Percentiles rank a stretch among this genome's conserved stretches.
Conservation (phyloP, 2,329 filamentous ascomycete species). For the Colletotrichum ledebouriae region DNA sequence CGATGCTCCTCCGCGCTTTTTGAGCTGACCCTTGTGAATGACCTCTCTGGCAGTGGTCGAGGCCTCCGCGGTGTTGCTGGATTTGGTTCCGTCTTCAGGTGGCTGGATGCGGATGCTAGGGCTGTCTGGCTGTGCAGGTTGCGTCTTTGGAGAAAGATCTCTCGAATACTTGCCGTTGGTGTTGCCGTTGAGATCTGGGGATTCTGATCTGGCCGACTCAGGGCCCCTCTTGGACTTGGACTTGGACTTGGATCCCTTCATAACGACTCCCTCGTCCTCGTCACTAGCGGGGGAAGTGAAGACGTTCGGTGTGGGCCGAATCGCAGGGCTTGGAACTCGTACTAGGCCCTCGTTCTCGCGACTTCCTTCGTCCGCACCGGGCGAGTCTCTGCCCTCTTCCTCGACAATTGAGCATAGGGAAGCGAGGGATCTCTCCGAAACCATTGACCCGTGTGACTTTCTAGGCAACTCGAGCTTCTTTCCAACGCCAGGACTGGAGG, state of each 20-base stretch:
- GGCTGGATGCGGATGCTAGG: slow-evolving; percentile 26
- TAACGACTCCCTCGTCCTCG: slow-evolving; percentile 59
- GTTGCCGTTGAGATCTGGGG: slow-evolving; percentile 23
- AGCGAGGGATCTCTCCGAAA: slow-evolving; percentile 53
- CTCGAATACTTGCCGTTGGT: slow-evolving; percentile 30
- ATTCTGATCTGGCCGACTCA: slow-evolving; percentile 15
- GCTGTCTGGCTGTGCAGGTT: slow-evolving; percentile 12
- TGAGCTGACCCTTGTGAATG: slow-evolving; percentile 36
- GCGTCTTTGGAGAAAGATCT: slow-evolving; percentile 15
- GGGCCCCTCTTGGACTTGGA: slow-evolving; percentile 32
- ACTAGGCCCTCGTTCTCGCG: slow-evolving; percentile 36
- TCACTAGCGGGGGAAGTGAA: slow-evolving; percentile 49
- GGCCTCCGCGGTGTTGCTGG: slow-evolving; percentile 15
- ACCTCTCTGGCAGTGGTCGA: slow-evolving; percentile 19
- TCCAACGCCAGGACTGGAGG: slow-evolving; percentile 51
- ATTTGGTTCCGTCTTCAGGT: slow-evolving; percentile 28
- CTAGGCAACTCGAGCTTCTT: slow-evolving; percentile 49
- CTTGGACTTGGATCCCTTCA: slow-evolving; percentile 46
- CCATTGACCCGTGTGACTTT: slow-evolving; percentile 45
- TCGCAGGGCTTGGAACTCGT: slow-evolving; percentile 49
- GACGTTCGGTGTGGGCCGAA: slow-evolving; percentile 44
- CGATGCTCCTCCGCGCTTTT: slow-evolving; percentile 39
- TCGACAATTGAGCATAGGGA: slow-evolving; percentile 64
- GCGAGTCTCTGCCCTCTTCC: slow-evolving; percentile 48
- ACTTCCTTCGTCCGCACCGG: slow-evolving; percentile 36